These are phyloP conservation scores for Symbiotaphrina buchneri DNA, from an alignment of 495 filamentous ascomycete genomes.

Conservation along the genomic window DNA sequence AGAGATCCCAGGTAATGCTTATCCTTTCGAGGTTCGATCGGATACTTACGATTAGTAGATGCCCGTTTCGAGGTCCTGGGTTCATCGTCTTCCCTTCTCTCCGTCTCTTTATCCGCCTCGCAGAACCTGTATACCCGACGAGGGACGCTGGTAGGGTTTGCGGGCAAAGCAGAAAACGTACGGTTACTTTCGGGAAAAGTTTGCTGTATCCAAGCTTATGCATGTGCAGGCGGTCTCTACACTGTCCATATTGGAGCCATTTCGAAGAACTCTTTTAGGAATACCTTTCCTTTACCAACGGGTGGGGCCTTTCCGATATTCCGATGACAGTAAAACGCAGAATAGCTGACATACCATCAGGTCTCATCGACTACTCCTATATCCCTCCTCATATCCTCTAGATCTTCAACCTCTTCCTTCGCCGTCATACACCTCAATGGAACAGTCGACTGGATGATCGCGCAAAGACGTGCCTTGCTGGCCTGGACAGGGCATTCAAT, in stretches of 20 bases:
- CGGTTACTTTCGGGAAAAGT: conserved; percentile 6
- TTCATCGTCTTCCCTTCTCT: conserved; percentile 74
- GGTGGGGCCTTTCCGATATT: conserved; percentile 14
- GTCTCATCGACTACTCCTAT: conserved; percentile 5
- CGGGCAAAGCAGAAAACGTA: conserved; percentile 81
- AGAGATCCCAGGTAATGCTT: too few species aligned
- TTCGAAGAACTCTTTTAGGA: conserved; percentile 51
- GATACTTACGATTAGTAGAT: too few species aligned
- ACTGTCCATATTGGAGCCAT: conserved; percentile 65
- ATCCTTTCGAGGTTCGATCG: too few species aligned
- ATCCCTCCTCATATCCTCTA: conserved; percentile 37
- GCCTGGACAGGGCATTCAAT: conserved; percentile 94
- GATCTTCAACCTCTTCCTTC: conserved; percentile 64
- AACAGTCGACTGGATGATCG: conserved; percentile 86
- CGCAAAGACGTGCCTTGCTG: conserved; percentile 62
- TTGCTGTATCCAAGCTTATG: neutral
- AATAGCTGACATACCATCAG: conserved; percentile 6
- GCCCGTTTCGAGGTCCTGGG: conserved; percentile 86
- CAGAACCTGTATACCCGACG: conserved; percentile 79
- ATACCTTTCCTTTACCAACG: conserved; percentile 90
- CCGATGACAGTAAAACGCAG: too few species aligned
- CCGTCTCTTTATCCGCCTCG: conserved; percentile 76
- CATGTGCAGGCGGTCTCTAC: conserved; percentile 39
- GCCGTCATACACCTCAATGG: conserved; percentile 76
- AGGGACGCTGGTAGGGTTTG: conserved; percentile 74